Percentiles rank a stretch among this genome's conserved stretches.
Conservation (phyloP, 2,329 filamentous ascomycete species). For the Colletotrichum godetiae region DNA sequence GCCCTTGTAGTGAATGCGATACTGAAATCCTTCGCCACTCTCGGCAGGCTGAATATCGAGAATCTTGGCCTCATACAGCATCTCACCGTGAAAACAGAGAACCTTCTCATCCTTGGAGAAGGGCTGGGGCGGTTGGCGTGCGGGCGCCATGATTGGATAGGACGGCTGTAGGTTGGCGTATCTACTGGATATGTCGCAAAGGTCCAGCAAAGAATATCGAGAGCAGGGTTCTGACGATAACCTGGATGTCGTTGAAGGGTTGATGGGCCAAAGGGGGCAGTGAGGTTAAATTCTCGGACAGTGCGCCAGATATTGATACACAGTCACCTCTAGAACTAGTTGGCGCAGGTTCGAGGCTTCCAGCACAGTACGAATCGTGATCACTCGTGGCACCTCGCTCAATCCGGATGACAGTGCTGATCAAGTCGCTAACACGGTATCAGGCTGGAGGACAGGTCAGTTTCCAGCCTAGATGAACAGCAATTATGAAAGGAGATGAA, state of each 20-base stretch:
- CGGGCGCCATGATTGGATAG: constrained; percentile 51
- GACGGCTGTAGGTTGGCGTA: not conserved
- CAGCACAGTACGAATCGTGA: constrained; percentile 10
- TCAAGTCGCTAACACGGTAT: constrained; percentile 26
- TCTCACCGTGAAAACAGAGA: constrained; percentile 95
- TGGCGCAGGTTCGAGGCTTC: not conserved
- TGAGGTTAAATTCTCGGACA: constrained; percentile 36
- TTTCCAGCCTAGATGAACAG: not conserved
- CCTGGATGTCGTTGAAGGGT: constrained; percentile 5
- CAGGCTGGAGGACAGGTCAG: not conserved
- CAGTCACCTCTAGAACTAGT: not conserved
- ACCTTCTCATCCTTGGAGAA: constrained; percentile 89
- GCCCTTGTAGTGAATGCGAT: constrained; percentile 97
- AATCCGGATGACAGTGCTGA: constrained; percentile 25
- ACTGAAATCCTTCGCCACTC: constrained; percentile 78
- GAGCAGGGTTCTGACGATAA: not conserved
- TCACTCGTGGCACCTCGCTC: not conserved
- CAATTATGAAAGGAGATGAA: not conserved
- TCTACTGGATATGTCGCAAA: not conserved
- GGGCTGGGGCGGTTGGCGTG: constrained; percentile 51
- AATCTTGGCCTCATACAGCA: constrained; percentile 97
- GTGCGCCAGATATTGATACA: constrained; percentile 8
- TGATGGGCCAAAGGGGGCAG: constrained; percentile 26
- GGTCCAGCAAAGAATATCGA: not conserved
- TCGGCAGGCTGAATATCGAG: constrained; percentile 80